phyloP scores from a whole-genome alignment of 2,329 filamentous ascomycete species.

The Beauveria pseudobassiana region DNA sequence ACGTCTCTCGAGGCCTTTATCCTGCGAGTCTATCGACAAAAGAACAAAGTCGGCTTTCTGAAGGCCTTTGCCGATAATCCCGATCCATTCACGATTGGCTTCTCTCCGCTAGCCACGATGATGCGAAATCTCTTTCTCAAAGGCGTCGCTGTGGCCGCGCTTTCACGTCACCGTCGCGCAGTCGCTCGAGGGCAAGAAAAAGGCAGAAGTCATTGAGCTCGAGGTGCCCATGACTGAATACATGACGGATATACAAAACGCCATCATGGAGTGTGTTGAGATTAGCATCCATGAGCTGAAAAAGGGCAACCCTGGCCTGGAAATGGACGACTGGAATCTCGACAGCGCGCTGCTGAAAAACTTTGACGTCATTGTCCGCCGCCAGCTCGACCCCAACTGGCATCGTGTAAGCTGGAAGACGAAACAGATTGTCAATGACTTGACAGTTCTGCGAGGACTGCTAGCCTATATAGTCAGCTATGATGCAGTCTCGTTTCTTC shows the following conservation, averaged over 20 bases:
- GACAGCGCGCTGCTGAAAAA: slow-evolving; percentile 88
- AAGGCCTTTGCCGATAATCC: slow-evolving; percentile 95
- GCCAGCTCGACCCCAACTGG: slow-evolving; percentile 94
- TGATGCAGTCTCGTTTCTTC: slow-evolving; percentile 84
- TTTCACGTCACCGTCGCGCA: slow-evolving; percentile 89
- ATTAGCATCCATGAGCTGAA: slow-evolving; percentile 89
- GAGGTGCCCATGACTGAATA: slow-evolving; percentile 93
- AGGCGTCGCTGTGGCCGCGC: slow-evolving; percentile 83
- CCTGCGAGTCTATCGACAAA: slow-evolving; percentile 83
- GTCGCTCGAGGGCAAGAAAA: slow-evolving; percentile 83
- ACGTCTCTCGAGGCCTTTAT: slow-evolving; percentile 95
- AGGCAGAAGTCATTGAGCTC: slow-evolving; percentile 93
- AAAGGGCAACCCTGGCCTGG: slow-evolving; percentile 80
- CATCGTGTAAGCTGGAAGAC: slow-evolving; percentile 94
- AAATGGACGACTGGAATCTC: slow-evolving; percentile 95
- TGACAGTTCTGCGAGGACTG: slow-evolving; percentile 75
- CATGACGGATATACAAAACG: slow-evolving; percentile 90
- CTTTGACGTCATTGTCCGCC: slow-evolving; percentile 80
- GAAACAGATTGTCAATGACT: slow-evolving; percentile 84
- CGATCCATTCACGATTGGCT: slow-evolving; percentile 82
- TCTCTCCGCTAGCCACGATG: slow-evolving; percentile 80
- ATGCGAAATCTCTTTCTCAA: slow-evolving; percentile 82
- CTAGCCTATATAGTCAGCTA: slow-evolving; percentile 76
- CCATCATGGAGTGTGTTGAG: slow-evolving; percentile 92
- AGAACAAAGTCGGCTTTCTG: slow-evolving; percentile 87